phyloP scores from a whole-genome alignment of 2,329 filamentous ascomycete genomes.

The Arachnomyces sp. region DNA sequence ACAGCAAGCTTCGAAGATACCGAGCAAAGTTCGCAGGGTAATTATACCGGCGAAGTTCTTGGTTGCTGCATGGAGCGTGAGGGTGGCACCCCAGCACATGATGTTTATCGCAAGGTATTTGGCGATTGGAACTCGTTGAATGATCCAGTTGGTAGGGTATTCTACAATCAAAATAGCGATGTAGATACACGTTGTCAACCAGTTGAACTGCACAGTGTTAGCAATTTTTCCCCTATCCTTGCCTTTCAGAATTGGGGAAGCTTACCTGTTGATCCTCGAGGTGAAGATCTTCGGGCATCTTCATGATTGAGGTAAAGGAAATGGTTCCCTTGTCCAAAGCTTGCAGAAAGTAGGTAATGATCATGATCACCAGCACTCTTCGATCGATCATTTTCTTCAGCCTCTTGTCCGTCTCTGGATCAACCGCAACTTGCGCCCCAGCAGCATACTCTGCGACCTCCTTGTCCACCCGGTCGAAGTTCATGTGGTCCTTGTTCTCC shows the following conservation, averaged over 20 bases:
- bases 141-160: constrained; percentile 62
- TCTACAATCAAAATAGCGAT: constrained; percentile 64
- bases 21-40: constrained; percentile 57
- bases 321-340: constrained; percentile 35
- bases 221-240: constrained; percentile 6
- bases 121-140: constrained; percentile 58
- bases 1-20: constrained; percentile 63
- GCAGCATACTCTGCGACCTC: constrained; percentile 65
- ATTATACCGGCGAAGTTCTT: constrained; percentile 54
- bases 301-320: constrained; percentile 35
- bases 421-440: constrained; percentile 49
- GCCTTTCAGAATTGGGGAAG: constrained; percentile 13
- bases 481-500: constrained; percentile 43
- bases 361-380: constrained; percentile 62
- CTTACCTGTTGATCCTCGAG: constrained; percentile 35
- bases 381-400: constrained; percentile 60
- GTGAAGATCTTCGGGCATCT: constrained; percentile 39
- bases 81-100: constrained; percentile 54
- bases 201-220: constrained; percentile 48
- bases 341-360: constrained; percentile 66
- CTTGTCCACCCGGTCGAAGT: constrained; percentile 57
- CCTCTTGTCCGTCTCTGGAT: constrained; percentile 51
- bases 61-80: constrained; percentile 56
- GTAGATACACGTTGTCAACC: constrained; percentile 69
- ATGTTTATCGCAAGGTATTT: constrained; percentile 61